A percentile compares a stretch with the other conserved stretches of the same genome.
These are phyloP conservation scores for Nakaseomyces delphensis DNA, from an alignment of 1,139 yeast species.

Conservation along the genomic window DNA sequence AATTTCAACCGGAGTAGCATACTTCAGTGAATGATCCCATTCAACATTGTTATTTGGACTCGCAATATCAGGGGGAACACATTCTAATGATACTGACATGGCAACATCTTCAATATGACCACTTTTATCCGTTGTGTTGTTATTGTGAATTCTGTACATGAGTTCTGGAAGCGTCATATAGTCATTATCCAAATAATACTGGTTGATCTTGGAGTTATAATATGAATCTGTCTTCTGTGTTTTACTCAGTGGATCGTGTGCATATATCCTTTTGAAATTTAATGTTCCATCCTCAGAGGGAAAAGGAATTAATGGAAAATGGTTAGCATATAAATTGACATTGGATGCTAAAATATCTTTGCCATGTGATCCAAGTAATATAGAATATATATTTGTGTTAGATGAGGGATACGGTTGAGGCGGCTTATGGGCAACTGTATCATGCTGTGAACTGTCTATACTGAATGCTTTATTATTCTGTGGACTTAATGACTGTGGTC, in stretches of 20 bases:
- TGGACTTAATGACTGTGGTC: not conserved
- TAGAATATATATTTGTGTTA: slow-evolving; percentile 19
- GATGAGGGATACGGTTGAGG: slow-evolving; percentile 20
- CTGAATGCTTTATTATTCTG: not conserved
- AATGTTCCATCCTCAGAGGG: slow-evolving; percentile 12
- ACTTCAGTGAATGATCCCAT: slow-evolving; percentile 35
- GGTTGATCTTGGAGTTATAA: slow-evolving; percentile 13
- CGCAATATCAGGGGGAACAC: slow-evolving; percentile 18
- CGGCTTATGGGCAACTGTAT: slow-evolving; percentile 7
- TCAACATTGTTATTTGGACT: slow-evolving; percentile 19
- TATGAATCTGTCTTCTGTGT: slow-evolving; percentile 9
- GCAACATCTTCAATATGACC: not conserved
- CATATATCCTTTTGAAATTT: slow-evolving; percentile 20
- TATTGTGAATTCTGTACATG: slow-evolving; percentile 4
- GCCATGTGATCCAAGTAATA: slow-evolving; percentile 24
- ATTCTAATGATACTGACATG: slow-evolving; percentile 25
- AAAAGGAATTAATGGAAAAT: slow-evolving; percentile 27
- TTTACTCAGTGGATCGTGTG: slow-evolving; percentile 14
- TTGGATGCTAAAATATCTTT: slow-evolving; percentile 19
- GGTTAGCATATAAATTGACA: slow-evolving; percentile 23
- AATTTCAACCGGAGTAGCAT: slow-evolving; percentile 68
- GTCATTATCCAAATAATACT: slow-evolving; percentile 23
- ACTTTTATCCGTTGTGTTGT: not conserved
- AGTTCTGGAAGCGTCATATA: slow-evolving; percentile 24
- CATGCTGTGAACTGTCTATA: not conserved